Evolutionary conservation across 2,329 filamentous ascomycete species (phyloP).

Genomic region (Didymella segeticola): DNA sequence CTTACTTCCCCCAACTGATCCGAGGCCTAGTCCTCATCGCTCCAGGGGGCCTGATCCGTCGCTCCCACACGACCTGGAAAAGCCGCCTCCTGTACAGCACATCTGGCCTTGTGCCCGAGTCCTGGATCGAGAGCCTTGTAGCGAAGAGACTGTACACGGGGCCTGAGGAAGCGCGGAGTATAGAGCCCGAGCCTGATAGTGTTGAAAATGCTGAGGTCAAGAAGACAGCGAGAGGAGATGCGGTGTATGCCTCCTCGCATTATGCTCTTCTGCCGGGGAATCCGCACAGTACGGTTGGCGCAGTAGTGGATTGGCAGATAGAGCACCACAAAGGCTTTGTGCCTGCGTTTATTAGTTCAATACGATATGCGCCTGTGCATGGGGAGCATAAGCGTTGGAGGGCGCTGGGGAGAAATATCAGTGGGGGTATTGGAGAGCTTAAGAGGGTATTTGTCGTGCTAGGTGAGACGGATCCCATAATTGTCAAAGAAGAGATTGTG

Average conservation of each 20-base stretch:
- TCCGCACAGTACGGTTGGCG: slow-evolving; percentile 63
- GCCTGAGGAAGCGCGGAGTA: slow-evolving; percentile 21
- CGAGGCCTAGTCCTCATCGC: slow-evolving; percentile 77
- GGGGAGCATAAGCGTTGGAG: slow-evolving; percentile 69
- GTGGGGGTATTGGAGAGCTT: slow-evolving; percentile 46
- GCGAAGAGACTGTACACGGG: slow-evolving; percentile 41
- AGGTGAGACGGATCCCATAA: slow-evolving; percentile 70
- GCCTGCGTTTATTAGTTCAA: slow-evolving; percentile 72
- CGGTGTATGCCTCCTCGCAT: slow-evolving; percentile 32
- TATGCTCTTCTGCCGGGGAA: slow-evolving; percentile 58
- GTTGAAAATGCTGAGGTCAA: slow-evolving; percentile 27
- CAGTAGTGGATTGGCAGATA: slow-evolving; percentile 74
- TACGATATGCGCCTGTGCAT: slow-evolving; percentile 73
- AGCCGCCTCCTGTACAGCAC: slow-evolving; percentile 69
- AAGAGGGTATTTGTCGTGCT: slow-evolving; percentile 69
- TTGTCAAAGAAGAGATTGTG: slow-evolving; percentile 68
- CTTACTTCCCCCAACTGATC: slow-evolving; percentile 72
- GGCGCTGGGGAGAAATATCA: slow-evolving; percentile 55
- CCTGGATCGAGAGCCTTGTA: slow-evolving; percentile 58
- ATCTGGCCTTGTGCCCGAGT: slow-evolving; percentile 66
- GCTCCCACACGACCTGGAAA: slow-evolving; percentile 65
- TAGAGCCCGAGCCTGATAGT: slow-evolving; percentile 36
- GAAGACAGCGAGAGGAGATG: slow-evolving; percentile 11
- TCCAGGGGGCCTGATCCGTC: slow-evolving; percentile 77
- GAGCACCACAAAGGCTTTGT: slow-evolving; percentile 71